Percentiles rank a stretch among this genome's conserved stretches.
Conservation (phyloP, 139 green algal genomes). For the Trebouxia sp. region DNA sequence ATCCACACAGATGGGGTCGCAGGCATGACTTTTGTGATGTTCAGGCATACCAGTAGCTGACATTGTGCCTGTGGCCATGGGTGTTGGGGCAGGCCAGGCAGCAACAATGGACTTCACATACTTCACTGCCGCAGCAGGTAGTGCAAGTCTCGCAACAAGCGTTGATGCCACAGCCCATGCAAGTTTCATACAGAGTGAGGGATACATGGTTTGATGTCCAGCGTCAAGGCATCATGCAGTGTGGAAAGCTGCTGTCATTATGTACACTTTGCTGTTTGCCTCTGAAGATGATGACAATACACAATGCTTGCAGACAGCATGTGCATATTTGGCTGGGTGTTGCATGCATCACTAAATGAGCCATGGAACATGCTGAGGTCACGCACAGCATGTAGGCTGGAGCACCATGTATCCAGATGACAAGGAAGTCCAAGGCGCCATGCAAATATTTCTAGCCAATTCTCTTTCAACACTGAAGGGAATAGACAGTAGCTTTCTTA, state of each 20-base stretch:
- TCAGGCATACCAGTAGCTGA: not conserved
- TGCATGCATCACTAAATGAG: too few relatives aligned
- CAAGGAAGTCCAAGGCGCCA: slow-evolving; percentile 41
- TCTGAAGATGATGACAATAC: not conserved
- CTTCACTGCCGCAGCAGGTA: slow-evolving; percentile 38
- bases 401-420: slow-evolving; percentile 46
- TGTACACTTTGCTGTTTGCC: not conserved
- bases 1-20: too few relatives aligned
- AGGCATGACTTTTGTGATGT: too few relatives aligned
- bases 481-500: not conserved
- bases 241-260: not conserved
- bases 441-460: slow-evolving; percentile 47
- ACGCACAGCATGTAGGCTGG: slow-evolving; percentile 43
- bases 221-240: not conserved
- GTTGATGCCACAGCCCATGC: too few relatives aligned
- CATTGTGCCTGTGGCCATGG: slow-evolving; percentile 6
- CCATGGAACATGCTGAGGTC: not conserved
- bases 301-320: too few relatives aligned
- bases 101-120: slow-evolving; percentile 41
- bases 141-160: too few relatives aligned
- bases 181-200: too few relatives aligned
- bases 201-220: too few relatives aligned
- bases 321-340: not conserved
- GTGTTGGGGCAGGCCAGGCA: slow-evolving; percentile 32
- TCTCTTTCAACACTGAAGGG: slow-evolving; percentile 33